Base-by-base conservation (phyloP, 805 yeast genomes). In the Starmerella gropengiesseri region DNA sequence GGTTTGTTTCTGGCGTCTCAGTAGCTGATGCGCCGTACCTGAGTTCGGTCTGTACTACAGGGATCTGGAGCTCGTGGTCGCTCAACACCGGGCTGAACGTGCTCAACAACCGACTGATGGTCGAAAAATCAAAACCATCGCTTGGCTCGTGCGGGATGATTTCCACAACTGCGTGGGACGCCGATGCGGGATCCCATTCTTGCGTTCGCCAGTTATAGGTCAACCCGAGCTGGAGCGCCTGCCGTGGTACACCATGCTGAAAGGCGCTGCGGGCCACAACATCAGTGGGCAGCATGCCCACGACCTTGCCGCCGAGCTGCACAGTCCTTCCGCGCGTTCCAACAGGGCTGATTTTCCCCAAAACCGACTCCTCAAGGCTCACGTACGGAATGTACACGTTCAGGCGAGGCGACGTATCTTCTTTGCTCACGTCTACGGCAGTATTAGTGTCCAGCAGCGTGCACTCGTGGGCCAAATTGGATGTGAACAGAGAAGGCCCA, bases 21-120 rank as follows among this genome's bases (percentile, higher is more conserved):
- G n/a, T n/a, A n/a, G n/a, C n/a, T n/a, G n/a, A n/a, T n/a, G n/a
- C n/a, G n/a, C n/a, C n/a, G n/a, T n/a, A n/a, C n/a, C n/a, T n/a
- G n/a, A n/a, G n/a, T n/a, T n/a, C n/a, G n/a, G n/a, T n/a, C n/a
- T n/a, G n/a, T n/a, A n/a, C n/a, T n/a, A 5, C 23, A 8, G 50
- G 47, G 1, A 47, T 14, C 31, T 40, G 43, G 14, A 47, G 38
- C 32, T 47, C 50, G 27, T 47, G 41, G 17, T 44, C 50, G 31
- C 50, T 47, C 14, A 47, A 18, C 4, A 35, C 9, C 5, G 50
- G 50, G 5, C 37, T 46, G 2, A 47, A 25, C 4, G 27, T 7
- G 8, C 16, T 3, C 12, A 47, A 33, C 17, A 25, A 38, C 8
- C 31, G 22, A 3, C 25, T 13, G n/a, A 44, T 23, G 16, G 8